phyloP scores from a whole-genome alignment of 139 green algal genomes.

The Desmodesmus armatus region DNA sequence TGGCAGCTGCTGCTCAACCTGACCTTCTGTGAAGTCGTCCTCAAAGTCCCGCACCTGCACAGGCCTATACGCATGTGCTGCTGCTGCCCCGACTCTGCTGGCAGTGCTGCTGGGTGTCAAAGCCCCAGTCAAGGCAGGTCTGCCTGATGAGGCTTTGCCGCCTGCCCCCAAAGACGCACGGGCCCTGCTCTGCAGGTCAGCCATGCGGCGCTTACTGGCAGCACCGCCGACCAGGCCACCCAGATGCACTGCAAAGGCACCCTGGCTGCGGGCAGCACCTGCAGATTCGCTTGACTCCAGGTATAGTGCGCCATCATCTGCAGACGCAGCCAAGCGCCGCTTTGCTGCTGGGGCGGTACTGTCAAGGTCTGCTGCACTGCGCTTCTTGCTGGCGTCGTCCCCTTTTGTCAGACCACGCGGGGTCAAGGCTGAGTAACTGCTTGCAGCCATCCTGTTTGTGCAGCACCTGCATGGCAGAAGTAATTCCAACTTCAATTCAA shows the following conservation, averaged over 20 bases:
- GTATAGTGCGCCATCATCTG: background rate
- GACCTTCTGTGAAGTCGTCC: conserved; percentile 11
- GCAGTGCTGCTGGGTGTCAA: background rate
- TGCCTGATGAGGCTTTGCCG: background rate
- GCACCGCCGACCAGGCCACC: background rate
- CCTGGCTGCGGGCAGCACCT: too few relatives aligned
- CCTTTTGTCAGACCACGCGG: background rate
- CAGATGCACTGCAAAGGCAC: background rate
- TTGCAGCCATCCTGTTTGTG: background rate
- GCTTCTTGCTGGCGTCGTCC: background rate
- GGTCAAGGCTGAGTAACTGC: background rate
- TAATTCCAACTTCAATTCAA: background rate
- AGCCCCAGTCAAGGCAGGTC: background rate
- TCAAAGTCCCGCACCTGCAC: background rate
- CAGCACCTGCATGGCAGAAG: background rate
- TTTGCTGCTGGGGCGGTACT: background rate
- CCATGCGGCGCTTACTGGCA: background rate
- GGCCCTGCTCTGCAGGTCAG: background rate
- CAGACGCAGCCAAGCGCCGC: background rate
- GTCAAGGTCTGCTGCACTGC: background rate
- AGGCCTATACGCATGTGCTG: background rate
- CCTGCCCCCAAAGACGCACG: background rate
- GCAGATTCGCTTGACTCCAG: too few relatives aligned
- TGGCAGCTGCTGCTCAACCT: background rate
- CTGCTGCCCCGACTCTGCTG: background rate